A percentile compares a stretch with the other conserved stretches of the same genome.
These are phyloP conservation scores for Astrothelium macrocarpum DNA, from an alignment of 495 filamentous ascomycete species.

Conservation along the genomic window DNA sequence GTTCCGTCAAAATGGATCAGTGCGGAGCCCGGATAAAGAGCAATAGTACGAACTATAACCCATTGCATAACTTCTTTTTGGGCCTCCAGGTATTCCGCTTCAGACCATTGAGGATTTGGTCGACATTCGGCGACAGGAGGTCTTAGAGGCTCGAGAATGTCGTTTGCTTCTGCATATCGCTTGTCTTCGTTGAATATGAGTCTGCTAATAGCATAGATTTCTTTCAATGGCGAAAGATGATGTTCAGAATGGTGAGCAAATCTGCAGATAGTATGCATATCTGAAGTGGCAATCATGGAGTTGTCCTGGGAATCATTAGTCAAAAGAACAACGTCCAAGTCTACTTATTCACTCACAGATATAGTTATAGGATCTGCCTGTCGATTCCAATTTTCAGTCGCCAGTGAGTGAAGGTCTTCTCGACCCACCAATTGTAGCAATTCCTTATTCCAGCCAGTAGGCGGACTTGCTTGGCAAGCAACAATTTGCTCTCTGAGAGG, in stretches of 20 bases:
- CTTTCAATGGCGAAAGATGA: conserved; percentile 64
- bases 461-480: conserved; percentile 69
- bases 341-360: neutral
- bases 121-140: conserved; percentile 65
- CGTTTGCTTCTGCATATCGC: conserved; percentile 70
- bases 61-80: conserved; percentile 82
- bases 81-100: conserved; percentile 79
- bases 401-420: conserved; percentile 50
- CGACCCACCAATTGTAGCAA: conserved; percentile 70
- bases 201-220: conserved; percentile 68
- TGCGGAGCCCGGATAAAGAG: conserved; percentile 73
- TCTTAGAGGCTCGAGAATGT: conserved; percentile 67
- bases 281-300: neutral
- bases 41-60: conserved; percentile 75
- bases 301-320: neutral
- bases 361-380: conserved; percentile 40
- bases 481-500: conserved; percentile 77
- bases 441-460: conserved; percentile 58
- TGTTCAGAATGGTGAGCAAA: conserved; percentile 35
- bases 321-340: neutral
- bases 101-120: conserved; percentile 68
- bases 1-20: conserved; percentile 76
- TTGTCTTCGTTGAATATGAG: conserved; percentile 86
- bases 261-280: conserved; percentile 6
- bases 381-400: neutral